Base-by-base conservation (phyloP, 257 asterid species). In the Nicotiana paniculata region DNA sequence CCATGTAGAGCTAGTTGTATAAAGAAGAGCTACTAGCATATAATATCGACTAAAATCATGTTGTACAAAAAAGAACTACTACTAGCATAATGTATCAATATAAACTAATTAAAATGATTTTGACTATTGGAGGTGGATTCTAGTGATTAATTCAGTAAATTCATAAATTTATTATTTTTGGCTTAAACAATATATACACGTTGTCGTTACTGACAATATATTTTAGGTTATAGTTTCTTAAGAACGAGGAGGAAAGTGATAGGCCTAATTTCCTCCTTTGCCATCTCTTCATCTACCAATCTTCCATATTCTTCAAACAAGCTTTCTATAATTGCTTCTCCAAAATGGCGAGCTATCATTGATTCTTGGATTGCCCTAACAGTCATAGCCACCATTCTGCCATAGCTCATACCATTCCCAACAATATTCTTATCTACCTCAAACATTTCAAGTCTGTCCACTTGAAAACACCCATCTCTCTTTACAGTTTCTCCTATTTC, bases 281-380 rank as follows among this genome's bases (percentile, higher is more conserved):
- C 87, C 82, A 90, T 17, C 85, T 90, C 96, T 86, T 90, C 91
- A 62, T 95, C 97, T 3, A 92, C 83, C 88, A 95, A 85, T 83
- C 82, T 88, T 35, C 90, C 98, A 75, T 89, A 95, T 10, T 82
- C 39, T 30, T 90, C 78, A 80, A 95, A 91, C 84, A 94, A 55
- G 53, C 85, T 88, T 62, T 95, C 94, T 82, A 93, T 12, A 18
- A 90, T 89, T 4, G 48, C 85, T 51, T 86, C 89, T 55, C 95
- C 97, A 77, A 95, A 93, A 82, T 93, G 99, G 81, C 88, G 91
- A 3, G 87, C 76, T 18, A 95, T 58, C 94, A 90, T 89, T 18
- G 98, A 89, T 85, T 95, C 99, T 89, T 96, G 99, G 61, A 94
- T 87, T 13, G 99, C 95, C 72, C 97, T 88, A 57, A 94, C 97